Evolutionary conservation across 257 asterid genomes (phyloP).

Genomic region (Fraxinus americana): DNA sequence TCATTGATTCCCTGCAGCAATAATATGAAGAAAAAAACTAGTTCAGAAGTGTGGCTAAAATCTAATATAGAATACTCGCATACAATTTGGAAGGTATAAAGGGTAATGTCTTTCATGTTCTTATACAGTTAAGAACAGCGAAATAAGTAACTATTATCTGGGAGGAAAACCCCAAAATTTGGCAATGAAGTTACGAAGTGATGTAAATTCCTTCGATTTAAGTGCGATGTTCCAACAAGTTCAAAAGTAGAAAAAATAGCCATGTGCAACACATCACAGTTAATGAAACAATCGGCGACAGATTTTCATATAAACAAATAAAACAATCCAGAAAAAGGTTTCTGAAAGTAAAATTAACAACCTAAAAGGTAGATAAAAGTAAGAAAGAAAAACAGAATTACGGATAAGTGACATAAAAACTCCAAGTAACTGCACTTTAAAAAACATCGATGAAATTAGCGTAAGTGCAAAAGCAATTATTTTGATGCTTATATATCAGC

Average conservation of each 20-base stretch:
- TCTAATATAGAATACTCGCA: background rate
- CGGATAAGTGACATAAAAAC: too few species aligned
- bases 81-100: background rate
- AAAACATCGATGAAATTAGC: too few species aligned
- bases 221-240: background rate
- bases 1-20: constrained; percentile 53
- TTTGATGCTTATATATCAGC: too few species aligned
- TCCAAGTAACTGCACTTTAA: too few species aligned
- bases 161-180: background rate
- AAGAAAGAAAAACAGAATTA: too few species aligned
- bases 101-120: background rate
- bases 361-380: too few species aligned
- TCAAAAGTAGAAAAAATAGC: background rate
- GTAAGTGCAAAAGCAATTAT: too few species aligned
- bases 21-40: background rate
- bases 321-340: background rate
- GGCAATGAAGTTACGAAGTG: background rate
- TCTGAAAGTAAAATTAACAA: too few species aligned
- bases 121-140: background rate
- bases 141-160: background rate
- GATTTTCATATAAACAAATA: background rate
- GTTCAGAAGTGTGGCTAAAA: background rate
- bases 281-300: too few species aligned
- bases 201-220: background rate
- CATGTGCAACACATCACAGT: too few species aligned